A percentile compares a stretch with the other conserved stretches of the same genome.
These are phyloP conservation scores for Toxoplasma gondii DNA, from an alignment of 169 alveolate species.

Conservation along the genomic window DNA sequence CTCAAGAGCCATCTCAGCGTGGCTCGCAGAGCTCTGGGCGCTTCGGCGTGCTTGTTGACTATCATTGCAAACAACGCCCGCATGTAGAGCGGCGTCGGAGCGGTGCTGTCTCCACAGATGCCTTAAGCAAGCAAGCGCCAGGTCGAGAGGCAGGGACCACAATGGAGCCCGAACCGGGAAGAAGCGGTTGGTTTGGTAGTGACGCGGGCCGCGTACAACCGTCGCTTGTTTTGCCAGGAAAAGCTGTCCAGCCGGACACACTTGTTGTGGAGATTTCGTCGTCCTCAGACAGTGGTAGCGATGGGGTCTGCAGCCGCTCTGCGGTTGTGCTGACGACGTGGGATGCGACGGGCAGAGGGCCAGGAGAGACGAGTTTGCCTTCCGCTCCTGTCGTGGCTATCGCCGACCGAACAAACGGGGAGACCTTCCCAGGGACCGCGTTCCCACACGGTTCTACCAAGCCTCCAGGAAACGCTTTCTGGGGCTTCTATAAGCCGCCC, in stretches of 20 bases:
- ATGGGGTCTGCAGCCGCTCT: not conserved
- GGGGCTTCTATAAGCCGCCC: slow-evolving; percentile 46
- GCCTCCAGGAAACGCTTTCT: not conserved
- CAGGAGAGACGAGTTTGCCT: not conserved
- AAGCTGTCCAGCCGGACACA: not conserved
- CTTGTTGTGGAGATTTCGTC: not conserved
- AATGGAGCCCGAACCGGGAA: no score
- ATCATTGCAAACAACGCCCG: no score
- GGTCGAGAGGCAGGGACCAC: no score
- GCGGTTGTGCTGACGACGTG: not conserved
- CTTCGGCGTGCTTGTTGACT: not conserved
- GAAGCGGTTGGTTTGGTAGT: no score
- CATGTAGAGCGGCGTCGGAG: no score
- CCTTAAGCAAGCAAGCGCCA: no score
- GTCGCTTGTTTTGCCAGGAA: not conserved
- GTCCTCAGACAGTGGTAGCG: not conserved
- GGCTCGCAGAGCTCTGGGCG: not conserved
- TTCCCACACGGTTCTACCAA: slow-evolving; percentile 18
- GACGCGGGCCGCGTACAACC: not conserved
- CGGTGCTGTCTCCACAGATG: no score
- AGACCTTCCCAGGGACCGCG: slow-evolving; percentile 14
- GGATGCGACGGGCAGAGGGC: not conserved
- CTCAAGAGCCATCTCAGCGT: not conserved
- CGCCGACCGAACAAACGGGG: not conserved
- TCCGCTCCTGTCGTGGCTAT: no score